These are phyloP conservation scores for Porphyrellus sp. DNA, from an alignment of 1,284 basidiomycete species.

Conservation along the genomic window DNA sequence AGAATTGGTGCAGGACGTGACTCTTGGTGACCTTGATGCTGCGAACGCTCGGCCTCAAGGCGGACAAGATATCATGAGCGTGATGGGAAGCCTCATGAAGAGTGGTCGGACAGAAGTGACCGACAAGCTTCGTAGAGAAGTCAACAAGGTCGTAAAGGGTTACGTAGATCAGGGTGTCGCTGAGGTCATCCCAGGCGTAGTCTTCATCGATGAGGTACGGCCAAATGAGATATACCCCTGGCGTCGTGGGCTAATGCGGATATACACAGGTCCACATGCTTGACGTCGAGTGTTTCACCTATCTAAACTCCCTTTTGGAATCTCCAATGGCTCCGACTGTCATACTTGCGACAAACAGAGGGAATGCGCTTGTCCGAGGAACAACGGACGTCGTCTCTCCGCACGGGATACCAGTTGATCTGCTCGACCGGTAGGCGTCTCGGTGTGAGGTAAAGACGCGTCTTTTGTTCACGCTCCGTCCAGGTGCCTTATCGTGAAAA, in stretches of 20 bases:
- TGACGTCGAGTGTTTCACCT: constrained; percentile 87
- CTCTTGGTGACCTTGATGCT: constrained; percentile 93
- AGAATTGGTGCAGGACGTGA: constrained; percentile 84
- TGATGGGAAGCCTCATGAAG: constrained; percentile 96
- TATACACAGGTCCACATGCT: constrained; percentile 2
- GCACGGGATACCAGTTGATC: constrained; percentile 92
- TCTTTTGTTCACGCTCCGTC: constrained; percentile 13
- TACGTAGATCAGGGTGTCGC: constrained; percentile 99
- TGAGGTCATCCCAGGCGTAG: constrained; percentile 94
- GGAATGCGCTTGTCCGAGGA: constrained; percentile 87
- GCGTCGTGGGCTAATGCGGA: neutral
- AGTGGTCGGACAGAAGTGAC: constrained; percentile 94
- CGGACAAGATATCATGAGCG: constrained; percentile 98
- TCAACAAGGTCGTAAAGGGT: constrained; percentile 97
- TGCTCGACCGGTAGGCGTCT: constrained; percentile 76
- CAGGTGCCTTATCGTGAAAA: constrained; percentile 95
- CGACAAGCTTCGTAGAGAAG: constrained; percentile 92
- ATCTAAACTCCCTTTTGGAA: constrained; percentile 93
- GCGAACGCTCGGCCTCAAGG: constrained; percentile 94
- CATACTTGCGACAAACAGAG: constrained; percentile 94
- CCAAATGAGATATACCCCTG: neutral
- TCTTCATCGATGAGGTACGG: constrained; percentile 96
- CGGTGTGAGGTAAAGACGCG: constrained; percentile 4
- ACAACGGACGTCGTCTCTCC: constrained; percentile 90
- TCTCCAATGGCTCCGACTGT: constrained; percentile 97